Evolutionary conservation across 768 basidiomycete genomes (phyloP).

Genomic region (Agaricus subrufescens): DNA sequence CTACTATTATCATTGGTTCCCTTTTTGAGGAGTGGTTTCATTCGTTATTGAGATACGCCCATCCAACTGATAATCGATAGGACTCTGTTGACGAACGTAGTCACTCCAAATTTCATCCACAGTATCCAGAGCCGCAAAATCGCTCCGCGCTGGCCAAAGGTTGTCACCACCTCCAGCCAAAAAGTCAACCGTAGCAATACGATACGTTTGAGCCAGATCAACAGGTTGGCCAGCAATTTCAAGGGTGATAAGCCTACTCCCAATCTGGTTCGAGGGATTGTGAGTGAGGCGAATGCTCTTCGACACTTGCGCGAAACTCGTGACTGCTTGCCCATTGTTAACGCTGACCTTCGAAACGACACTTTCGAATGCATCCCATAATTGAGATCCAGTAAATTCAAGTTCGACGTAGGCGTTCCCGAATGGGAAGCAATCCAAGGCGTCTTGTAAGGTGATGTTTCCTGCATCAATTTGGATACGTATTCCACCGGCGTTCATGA

Average conservation of each 20-base stretch:
- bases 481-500: slow-evolving; percentile 42
- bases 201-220: slow-evolving; percentile 21
- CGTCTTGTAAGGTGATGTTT: slow-evolving; percentile 33
- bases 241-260: slow-evolving; percentile 26
- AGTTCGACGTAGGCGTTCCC: slow-evolving; percentile 36
- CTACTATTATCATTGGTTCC: neutral
- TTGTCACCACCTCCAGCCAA: slow-evolving; percentile 31
- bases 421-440: slow-evolving; percentile 40
- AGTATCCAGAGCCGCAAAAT: slow-evolving; percentile 24
- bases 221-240: slow-evolving; percentile 22
- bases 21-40: slow-evolving; percentile 18
- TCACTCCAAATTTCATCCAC: slow-evolving; percentile 27
- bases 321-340: slow-evolving; percentile 24
- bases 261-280: slow-evolving; percentile 22
- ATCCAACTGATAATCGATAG: slow-evolving; percentile 20
- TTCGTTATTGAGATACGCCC: slow-evolving; percentile 18
- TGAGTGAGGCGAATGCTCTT: slow-evolving; percentile 28
- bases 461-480: slow-evolving; percentile 35
- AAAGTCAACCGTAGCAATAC: slow-evolving; percentile 28
- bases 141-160: slow-evolving; percentile 24
- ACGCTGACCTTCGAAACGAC: slow-evolving; percentile 26
- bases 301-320: slow-evolving; percentile 40
- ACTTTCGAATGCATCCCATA: slow-evolving; percentile 41
- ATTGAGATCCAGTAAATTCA: slow-evolving; percentile 31
- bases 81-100: slow-evolving; percentile 22